A percentile compares a stretch with the other conserved stretches of the same genome.
Conservation (phyloP, 2,329 filamentous ascomycete genomes). For the Blastomyces percursus region DNA sequence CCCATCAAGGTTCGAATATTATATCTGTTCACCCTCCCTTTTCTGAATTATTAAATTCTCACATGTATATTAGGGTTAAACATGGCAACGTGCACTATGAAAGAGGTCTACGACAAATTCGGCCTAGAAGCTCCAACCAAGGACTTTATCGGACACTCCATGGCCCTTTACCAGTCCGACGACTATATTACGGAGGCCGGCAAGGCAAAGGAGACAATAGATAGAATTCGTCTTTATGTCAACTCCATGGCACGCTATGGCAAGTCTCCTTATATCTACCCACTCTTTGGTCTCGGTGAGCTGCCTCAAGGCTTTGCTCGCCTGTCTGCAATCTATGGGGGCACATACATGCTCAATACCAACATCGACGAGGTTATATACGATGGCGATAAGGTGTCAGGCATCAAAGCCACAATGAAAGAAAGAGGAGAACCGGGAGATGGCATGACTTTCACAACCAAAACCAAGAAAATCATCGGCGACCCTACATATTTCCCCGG, state of each 20-base stretch:
- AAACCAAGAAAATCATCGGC: conserved; percentile 88
- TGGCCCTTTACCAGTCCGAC: conserved; percentile 90
- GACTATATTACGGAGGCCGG: conserved; percentile 68
- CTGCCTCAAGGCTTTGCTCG: conserved; percentile 96
- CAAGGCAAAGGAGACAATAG: conserved; percentile 69
- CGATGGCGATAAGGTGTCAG: conserved; percentile 69
- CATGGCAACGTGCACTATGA: conserved; percentile 73
- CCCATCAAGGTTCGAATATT: conserved; percentile 66
- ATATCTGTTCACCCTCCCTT: background rate
- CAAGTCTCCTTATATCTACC: conserved; percentile 99
- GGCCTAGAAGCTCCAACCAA: conserved; percentile 78
- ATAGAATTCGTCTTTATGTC: conserved; percentile 89
- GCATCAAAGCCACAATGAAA: conserved; percentile 96
- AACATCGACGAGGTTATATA: conserved; percentile 81
- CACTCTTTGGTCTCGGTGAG: conserved; percentile 91
- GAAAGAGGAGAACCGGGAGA: conserved; percentile 62
- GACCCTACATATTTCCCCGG: conserved; percentile 93
- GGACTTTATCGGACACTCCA: conserved; percentile 96
- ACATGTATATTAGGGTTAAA: conserved; percentile 54
- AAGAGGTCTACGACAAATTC: conserved; percentile 98
- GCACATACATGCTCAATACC: conserved; percentile 99
- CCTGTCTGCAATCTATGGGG: conserved; percentile 94
- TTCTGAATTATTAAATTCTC: conserved; percentile 11
- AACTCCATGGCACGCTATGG: conserved; percentile 97
- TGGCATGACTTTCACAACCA: conserved; percentile 87